Percentiles rank a stretch among this genome's conserved stretches.
phyloP scores from a whole-genome alignment of 805 yeast species.

The Ogataea wickerhamii region DNA sequence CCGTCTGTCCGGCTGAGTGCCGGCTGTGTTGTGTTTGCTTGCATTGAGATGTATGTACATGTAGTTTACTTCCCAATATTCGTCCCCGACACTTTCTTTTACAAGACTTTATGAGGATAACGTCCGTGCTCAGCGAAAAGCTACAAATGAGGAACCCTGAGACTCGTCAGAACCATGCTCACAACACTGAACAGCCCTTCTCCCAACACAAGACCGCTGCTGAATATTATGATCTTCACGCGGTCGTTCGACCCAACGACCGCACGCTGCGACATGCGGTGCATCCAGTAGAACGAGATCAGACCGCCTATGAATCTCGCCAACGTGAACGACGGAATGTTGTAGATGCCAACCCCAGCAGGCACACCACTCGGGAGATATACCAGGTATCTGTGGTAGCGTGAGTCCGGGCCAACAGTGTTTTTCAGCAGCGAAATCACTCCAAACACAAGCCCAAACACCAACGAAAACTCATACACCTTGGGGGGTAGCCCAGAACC shows the following conservation, averaged over 20 bases:
- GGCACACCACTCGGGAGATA: constrained; percentile 94
- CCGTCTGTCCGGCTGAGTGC: neutral
- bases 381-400: constrained; percentile 36
- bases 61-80: no score
- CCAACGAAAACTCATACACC: constrained; percentile 56
- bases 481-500: constrained; percentile 87
- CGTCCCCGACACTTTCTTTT: no score
- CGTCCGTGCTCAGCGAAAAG: no score
- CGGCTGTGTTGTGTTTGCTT: no score
- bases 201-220: constrained; percentile 90
- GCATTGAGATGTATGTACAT: no score
- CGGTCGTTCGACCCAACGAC: constrained; percentile 39
- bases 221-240: constrained; percentile 78
- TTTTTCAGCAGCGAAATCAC: constrained; percentile 62
- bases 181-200: constrained; percentile 87
- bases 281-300: constrained; percentile 56
- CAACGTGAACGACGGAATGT: constrained; percentile 87
- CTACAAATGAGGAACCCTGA: constrained; percentile 62
- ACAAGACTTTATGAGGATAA: no score
- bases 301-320: constrained; percentile 92
- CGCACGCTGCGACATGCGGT: constrained; percentile 19
- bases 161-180: constrained; percentile 71
- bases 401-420: constrained; percentile 35
- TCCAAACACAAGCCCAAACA: constrained; percentile 68
- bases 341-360: constrained; percentile 94